Evolutionary conservation across 2,329 filamentous ascomycete genomes (phyloP).

Genomic region (Aspergillus neoniger): DNA sequence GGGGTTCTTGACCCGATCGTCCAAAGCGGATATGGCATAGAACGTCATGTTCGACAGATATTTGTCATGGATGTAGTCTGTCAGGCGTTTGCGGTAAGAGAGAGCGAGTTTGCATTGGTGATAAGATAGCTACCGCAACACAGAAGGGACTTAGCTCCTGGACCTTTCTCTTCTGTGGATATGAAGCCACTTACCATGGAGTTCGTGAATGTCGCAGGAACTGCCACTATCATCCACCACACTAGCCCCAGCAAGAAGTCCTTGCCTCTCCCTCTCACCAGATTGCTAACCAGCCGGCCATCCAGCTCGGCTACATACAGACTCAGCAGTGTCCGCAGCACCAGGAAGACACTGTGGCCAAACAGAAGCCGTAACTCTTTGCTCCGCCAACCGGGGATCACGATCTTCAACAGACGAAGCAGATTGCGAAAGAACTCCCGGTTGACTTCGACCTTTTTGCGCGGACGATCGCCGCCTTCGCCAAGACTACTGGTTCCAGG

Average conservation of each 20-base stretch:
- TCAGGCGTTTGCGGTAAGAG: slow-evolving; percentile 88
- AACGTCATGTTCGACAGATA: slow-evolving; percentile 98
- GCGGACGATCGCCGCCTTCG: slow-evolving; percentile 38
- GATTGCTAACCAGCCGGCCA: slow-evolving; percentile 84
- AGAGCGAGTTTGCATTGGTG: slow-evolving; percentile 94
- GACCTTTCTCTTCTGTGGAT: not conserved
- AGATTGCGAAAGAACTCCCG: slow-evolving; percentile 81
- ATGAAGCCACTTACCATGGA: slow-evolving; percentile 72
- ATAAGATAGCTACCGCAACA: slow-evolving; percentile 72
- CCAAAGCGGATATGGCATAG: slow-evolving; percentile 90
- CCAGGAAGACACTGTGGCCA: slow-evolving; percentile 90
- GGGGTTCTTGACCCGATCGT: slow-evolving; percentile 97
- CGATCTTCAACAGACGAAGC: slow-evolving; percentile 76
- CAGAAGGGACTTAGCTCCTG: slow-evolving; percentile 1
- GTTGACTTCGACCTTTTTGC: slow-evolving; percentile 88
- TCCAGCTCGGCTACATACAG: slow-evolving; percentile 96
- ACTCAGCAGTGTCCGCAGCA: slow-evolving; percentile 87
- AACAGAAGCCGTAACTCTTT: slow-evolving; percentile 83
- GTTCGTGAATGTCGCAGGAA: slow-evolving; percentile 97
- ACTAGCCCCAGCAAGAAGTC: slow-evolving; percentile 86
- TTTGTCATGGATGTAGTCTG: slow-evolving; percentile 91
- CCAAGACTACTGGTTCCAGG: slow-evolving; percentile 47
- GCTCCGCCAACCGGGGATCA: slow-evolving; percentile 85
- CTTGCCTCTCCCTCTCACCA: slow-evolving; percentile 87
- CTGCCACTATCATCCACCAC: slow-evolving; percentile 98